Evolutionary conservation across 371 early-diverging fungal genomes (phyloP).

Genomic region (Parasitella parasitica): DNA sequence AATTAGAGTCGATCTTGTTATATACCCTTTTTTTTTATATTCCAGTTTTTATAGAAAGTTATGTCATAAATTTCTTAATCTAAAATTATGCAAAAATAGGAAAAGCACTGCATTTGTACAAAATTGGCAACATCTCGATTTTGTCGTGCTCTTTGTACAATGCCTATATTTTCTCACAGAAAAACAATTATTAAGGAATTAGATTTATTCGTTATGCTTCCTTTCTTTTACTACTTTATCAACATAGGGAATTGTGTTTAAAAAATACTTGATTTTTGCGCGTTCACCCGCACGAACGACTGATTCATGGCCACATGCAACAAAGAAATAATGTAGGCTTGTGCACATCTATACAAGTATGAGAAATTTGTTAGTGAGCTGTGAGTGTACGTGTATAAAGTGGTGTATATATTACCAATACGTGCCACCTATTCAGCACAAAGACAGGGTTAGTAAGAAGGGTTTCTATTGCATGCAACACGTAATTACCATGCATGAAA

Average conservation of each 20-base stretch:
- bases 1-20: neutral
- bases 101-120: conserved; percentile 5
- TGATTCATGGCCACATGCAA: conserved; percentile 32
- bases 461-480: no score
- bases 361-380: neutral
- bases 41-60: neutral
- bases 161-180: neutral
- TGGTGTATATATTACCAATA: conserved; percentile 32
- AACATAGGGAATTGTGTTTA: conserved; percentile 30
- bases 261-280: conserved; percentile 21
- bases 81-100: neutral
- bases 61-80: conserved; percentile 3
- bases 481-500: conserved; percentile 23
- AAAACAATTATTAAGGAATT: neutral
- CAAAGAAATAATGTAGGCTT: conserved; percentile 43
- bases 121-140: neutral
- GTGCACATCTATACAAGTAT: conserved; percentile 39
- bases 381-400: neutral
- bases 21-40: neutral
- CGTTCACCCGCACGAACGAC: conserved; percentile 6
- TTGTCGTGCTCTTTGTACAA: neutral
- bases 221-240: neutral
- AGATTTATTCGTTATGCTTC: neutral
- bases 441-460: neutral
- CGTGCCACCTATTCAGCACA: conserved; percentile 36